Conservation (phyloP, 2,329 filamentous ascomycete genomes). For the Colletotrichum shisoi region DNA sequence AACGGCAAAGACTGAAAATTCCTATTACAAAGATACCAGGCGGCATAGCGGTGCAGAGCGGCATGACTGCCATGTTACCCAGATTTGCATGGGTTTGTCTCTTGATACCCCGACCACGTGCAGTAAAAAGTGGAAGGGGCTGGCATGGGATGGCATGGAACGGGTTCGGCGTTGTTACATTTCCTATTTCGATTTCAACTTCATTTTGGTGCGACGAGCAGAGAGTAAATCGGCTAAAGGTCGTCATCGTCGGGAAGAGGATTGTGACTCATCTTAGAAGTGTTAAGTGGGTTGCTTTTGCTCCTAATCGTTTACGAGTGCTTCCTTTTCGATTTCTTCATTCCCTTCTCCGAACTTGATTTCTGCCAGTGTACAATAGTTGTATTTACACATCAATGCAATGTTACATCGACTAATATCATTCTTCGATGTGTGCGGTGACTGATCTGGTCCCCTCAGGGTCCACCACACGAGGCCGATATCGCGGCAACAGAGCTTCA, state of each 20-base stretch:
- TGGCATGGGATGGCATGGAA: constrained; percentile 36
- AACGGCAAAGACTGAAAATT: constrained; percentile 23
- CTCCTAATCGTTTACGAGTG: background rate
- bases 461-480: constrained; percentile 19
- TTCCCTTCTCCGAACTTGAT: background rate
- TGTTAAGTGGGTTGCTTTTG: background rate
- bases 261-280: background rate
- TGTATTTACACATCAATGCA: constrained; percentile 23
- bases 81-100: constrained; percentile 32
- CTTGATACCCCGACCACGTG: constrained; percentile 18
- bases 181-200: constrained; percentile 24
- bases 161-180: constrained; percentile 34
- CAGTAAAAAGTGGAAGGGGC: constrained; percentile 1
- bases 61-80: constrained; percentile 38
- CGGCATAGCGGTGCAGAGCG: constrained; percentile 36
- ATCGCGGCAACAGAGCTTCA: constrained; percentile 4
- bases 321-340: background rate
- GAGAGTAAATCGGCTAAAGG: background rate
- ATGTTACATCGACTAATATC: background rate
- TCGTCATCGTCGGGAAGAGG: background rate
- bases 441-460: background rate
- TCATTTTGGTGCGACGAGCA: background rate
- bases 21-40: constrained; percentile 39
- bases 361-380: constrained; percentile 20
- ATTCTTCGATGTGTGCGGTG: background rate